A percentile compares a stretch with the other conserved stretches of the same genome.
These are phyloP conservation scores for Candida tunisiensis DNA, from an alignment of 1,139 yeast species.

Conservation along the genomic window DNA sequence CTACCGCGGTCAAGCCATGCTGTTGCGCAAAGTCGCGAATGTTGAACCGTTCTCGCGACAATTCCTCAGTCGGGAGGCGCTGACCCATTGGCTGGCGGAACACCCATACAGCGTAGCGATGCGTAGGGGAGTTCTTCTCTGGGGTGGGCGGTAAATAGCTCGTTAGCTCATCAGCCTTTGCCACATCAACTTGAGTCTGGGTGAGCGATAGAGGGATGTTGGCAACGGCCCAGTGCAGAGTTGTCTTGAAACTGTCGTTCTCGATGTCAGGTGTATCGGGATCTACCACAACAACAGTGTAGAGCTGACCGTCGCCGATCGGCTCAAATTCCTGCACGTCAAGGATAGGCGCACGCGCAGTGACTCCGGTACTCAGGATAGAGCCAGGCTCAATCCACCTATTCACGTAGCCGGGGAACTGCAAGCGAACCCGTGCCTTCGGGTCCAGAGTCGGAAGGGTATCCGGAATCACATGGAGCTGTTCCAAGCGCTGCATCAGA, in stretches of 20 bases:
- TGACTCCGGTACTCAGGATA: conserved; percentile 53
- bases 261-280: conserved; percentile 80
- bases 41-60: conserved; percentile 37
- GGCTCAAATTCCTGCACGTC: conserved; percentile 60
- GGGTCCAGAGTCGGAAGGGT: conserved; percentile 87
- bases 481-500: conserved; percentile 80
- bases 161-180: conserved; percentile 30
- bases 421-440: conserved; percentile 52
- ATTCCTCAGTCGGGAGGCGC: conserved; percentile 8
- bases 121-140: conserved; percentile 70
- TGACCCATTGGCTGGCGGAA: conserved; percentile 40
- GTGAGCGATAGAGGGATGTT: conserved; percentile 48
- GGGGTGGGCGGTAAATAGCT: conserved; percentile 78
- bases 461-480: conserved; percentile 76
- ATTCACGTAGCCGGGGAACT: conserved; percentile 52
- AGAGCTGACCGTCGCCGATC: conserved; percentile 27
- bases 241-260: conserved; percentile 52
- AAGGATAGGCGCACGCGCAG: conserved; percentile 57
- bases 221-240: conserved; percentile 62
- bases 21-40: conserved; percentile 48
- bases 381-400: conserved; percentile 71
- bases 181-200: conserved; percentile 38
- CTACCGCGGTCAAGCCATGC: conserved; percentile 51
- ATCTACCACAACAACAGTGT: conserved; percentile 68
- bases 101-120: conserved; percentile 83